Percentiles rank a stretch among this genome's conserved stretches.
Evolutionary conservation across 495 filamentous ascomycete genomes (phyloP).

Genomic region (Xylaria sp.): DNA sequence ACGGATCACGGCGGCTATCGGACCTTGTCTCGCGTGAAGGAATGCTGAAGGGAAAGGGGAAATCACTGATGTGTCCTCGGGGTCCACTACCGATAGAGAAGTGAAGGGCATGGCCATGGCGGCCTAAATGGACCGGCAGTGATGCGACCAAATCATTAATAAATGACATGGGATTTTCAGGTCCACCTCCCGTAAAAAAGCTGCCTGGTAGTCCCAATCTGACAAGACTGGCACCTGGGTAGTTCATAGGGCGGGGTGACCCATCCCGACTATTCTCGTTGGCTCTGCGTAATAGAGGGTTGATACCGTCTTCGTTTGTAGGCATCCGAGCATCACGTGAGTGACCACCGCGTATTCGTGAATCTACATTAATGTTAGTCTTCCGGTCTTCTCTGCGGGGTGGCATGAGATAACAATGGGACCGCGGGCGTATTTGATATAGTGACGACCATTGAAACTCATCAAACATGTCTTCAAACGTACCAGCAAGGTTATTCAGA

Average conservation of each 20-base stretch:
- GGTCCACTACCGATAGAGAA: conserved; percentile 52
- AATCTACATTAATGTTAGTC: conserved; percentile 45
- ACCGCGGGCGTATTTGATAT: neutral
- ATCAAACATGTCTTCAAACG: conserved; percentile 11
- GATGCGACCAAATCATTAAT: conserved; percentile 50
- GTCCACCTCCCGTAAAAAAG: conserved; percentile 33
- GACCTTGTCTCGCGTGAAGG: conserved; percentile 46
- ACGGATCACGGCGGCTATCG: conserved; percentile 51
- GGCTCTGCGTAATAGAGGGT: conserved; percentile 70
- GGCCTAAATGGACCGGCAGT: conserved; percentile 41
- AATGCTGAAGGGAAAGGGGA: conserved; percentile 44
- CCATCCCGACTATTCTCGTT: conserved; percentile 45
- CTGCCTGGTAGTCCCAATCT: conserved; percentile 45
- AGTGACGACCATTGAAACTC: neutral
- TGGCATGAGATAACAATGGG: neutral
- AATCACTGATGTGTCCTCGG: conserved; percentile 44
- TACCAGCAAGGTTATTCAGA: conserved; percentile 41
- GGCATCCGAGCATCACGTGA: conserved; percentile 38
- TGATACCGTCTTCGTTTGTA: conserved; percentile 74
- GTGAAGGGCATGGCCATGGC: conserved; percentile 44
- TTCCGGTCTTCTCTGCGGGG: neutral
- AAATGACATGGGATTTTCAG: conserved; percentile 50
- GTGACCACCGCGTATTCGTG: conserved; percentile 42
- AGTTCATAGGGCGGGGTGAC: conserved; percentile 40
- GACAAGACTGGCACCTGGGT: conserved; percentile 36